Conservation (phyloP, 306 rosid species). For the Quercus cerris region DNA sequence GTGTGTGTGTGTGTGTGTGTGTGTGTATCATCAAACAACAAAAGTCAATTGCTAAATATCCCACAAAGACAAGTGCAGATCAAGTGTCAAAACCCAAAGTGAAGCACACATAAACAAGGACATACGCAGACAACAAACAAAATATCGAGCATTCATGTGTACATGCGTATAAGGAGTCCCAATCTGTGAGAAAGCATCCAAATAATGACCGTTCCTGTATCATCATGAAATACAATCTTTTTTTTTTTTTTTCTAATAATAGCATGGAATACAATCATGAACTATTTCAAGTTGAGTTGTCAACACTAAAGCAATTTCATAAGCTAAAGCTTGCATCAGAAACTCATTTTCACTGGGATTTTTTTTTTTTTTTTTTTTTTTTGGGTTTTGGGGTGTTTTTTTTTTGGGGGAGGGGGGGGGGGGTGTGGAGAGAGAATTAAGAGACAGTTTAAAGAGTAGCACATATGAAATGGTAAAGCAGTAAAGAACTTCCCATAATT, state of each 20-base stretch:
- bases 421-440: background rate
- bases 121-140: background rate
- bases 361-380: too few species aligned
- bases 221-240: background rate
- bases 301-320: background rate
- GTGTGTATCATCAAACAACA: conserved; percentile 1
- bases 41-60: background rate
- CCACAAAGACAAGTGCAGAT: background rate
- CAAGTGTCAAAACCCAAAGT: conserved; percentile 1
- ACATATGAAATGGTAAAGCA: background rate
- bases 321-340: background rate
- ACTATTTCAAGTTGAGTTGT: background rate
- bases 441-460: background rate
- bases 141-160: background rate
- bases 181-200: background rate
- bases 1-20: too few species aligned
- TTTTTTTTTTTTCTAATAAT: too few species aligned
- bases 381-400: too few species aligned
- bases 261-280: background rate
- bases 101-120: background rate
- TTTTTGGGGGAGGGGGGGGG: too few species aligned
- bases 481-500: background rate
- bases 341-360: background rate
- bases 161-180: background rate
- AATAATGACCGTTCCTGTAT: background rate